These are phyloP conservation scores for Emericellopsis atlantica DNA, from an alignment of 2,329 filamentous ascomycete genomes.

Conservation along the genomic window DNA sequence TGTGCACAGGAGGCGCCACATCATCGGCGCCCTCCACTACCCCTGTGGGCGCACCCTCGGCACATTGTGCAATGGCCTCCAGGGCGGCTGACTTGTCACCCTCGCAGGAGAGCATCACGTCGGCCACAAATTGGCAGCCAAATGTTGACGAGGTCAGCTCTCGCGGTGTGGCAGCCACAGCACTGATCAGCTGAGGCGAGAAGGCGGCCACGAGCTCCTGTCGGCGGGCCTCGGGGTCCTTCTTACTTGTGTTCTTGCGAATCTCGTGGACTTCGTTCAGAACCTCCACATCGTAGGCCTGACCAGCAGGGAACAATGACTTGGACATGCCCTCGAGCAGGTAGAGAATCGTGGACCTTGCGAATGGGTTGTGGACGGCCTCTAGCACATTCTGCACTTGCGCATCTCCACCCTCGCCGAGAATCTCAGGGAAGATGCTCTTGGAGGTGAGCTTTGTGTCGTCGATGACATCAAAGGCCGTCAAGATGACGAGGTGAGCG, in stretches of 20 bases:
- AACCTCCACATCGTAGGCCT: conserved; percentile 52
- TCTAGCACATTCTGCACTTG: conserved; percentile 52
- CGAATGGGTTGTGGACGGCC: conserved; percentile 52
- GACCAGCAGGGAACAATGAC: conserved; percentile 45
- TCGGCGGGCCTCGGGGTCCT: conserved; percentile 65
- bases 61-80: conserved; percentile 52
- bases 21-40: conserved; percentile 21
- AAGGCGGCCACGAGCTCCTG: conserved; percentile 64
- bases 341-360: conserved; percentile 61
- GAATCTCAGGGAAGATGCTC: conserved; percentile 73
- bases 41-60: conserved; percentile 40
- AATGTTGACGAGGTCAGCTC: conserved; percentile 65
- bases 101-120: conserved; percentile 64
- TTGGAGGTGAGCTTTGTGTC: conserved; percentile 85
- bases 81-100: conserved; percentile 70
- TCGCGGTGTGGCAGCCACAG: conserved; percentile 55
- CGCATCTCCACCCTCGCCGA: conserved; percentile 55
- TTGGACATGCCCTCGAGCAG: conserved; percentile 60
- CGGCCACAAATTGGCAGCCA: conserved; percentile 75
- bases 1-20: conserved; percentile 25
- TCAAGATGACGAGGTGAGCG: conserved; percentile 70
- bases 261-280: conserved; percentile 69
- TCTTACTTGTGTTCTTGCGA: conserved; percentile 79
- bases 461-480: conserved; percentile 84
- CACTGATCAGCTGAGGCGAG: conserved; percentile 61